phyloP scores from a whole-genome alignment of 2,329 filamentous ascomycete species.

The Venturiaceae sp. region DNA sequence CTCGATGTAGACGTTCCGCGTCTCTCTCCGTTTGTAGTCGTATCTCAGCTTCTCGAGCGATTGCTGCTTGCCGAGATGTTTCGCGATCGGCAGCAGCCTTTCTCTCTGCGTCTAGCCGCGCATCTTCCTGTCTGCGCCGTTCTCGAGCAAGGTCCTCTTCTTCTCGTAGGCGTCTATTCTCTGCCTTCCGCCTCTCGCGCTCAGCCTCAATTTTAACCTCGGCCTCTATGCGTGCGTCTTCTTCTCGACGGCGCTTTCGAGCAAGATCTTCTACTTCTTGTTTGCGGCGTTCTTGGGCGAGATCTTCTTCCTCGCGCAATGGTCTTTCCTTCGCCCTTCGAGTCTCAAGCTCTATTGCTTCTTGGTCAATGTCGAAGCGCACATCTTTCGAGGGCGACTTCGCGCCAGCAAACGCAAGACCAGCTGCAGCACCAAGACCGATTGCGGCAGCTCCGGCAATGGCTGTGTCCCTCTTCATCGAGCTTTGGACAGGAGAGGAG shows the following conservation, averaged over 20 bases:
- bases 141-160: conserved; percentile 11
- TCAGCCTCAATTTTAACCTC: conserved; percentile 9
- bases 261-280: conserved; percentile 8
- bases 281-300: conserved; percentile 13
- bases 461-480: conserved; percentile 28
- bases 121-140: conserved; percentile 14
- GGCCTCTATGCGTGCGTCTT: conserved; percentile 17
- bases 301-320: conserved; percentile 5
- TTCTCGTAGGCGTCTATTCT: conserved; percentile 11
- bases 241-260: conserved; percentile 8
- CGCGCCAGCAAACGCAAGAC: conserved; percentile 13
- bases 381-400: conserved; percentile 34
- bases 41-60: conserved; percentile 8
- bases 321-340: conserved; percentile 15
- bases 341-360: conserved; percentile 23
- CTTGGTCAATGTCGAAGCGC: conserved; percentile 43
- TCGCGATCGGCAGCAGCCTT: conserved; percentile 17
- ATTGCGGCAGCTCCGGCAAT: conserved; percentile 33
- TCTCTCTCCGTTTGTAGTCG: conserved; percentile 10
- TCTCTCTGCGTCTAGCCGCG: conserved; percentile 15
- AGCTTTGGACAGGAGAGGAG: conserved; percentile 34
- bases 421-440: conserved; percentile 28
- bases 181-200: conserved; percentile 8
- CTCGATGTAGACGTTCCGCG: conserved; percentile 19
- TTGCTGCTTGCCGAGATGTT: conserved; percentile 7